Evolutionary conservation across 2,329 filamentous ascomycete species (phyloP).

Genomic region (Talaromyces amestolkiae): DNA sequence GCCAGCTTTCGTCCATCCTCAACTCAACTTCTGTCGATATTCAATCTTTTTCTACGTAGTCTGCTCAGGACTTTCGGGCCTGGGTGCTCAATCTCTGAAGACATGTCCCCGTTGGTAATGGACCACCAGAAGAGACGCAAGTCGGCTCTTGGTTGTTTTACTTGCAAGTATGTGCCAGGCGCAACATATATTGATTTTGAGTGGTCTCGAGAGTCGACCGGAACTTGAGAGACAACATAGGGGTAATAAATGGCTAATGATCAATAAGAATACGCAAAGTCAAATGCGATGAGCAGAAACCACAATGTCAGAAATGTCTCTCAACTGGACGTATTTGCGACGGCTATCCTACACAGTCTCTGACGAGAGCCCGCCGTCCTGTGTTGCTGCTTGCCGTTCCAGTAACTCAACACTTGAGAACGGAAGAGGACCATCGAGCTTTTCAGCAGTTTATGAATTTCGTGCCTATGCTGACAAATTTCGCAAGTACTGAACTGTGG

Average conservation of each 20-base stretch:
- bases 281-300: conserved; percentile 17
- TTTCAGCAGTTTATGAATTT: conserved; percentile 6
- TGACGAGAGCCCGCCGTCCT: neutral
- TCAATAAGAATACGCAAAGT: conserved; percentile 13
- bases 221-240: neutral
- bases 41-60: neutral
- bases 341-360: conserved; percentile 11
- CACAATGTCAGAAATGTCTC: conserved; percentile 10
- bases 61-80: too few relatives aligned
- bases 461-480: conserved; percentile 1
- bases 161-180: conserved; percentile 11
- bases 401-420: conserved; percentile 2
- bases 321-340: conserved; percentile 15
- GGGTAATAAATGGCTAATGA: neutral
- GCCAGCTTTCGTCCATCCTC: neutral
- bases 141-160: conserved; percentile 10
- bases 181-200: neutral
- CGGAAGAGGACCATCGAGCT: conserved; percentile 3
- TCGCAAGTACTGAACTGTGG: conserved; percentile 11
- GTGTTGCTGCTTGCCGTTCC: conserved; percentile 9
- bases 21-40: neutral
- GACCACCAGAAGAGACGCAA: neutral
- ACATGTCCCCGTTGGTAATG: neutral
- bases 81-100: too few relatives aligned
- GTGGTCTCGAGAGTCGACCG: neutral